Evolutionary conservation across 2,329 filamentous ascomycete species (phyloP), one percentile per base, ranked within the genome.

Genomic region (Sclerotinia spermophila): DNA sequence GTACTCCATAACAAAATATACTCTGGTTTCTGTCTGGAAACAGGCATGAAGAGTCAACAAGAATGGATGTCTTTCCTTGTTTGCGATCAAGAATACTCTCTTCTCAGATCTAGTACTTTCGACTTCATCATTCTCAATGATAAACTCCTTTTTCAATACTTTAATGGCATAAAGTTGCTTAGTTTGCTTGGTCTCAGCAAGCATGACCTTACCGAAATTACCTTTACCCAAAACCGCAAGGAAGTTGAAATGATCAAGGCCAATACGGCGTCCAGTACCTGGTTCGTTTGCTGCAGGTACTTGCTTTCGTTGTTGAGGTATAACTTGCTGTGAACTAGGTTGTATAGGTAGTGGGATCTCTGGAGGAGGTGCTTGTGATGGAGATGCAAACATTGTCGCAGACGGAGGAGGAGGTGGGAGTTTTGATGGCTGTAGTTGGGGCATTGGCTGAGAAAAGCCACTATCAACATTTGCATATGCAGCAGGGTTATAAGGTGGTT

Each of bases 1-100:
- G 80, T 99, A 99, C 83, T 99, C 96, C 95, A 98, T 98, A 74
- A 99, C 96, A 79, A 99, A 99, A 84, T 99, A 99, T 33, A 99
- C 94, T 76, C 96, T 87, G 10, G 96, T 99, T 81, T 99, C 96
- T 0, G 96, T 99, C 83, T 99, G 96, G 87, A 99, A 99, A 83
- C 96, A 99, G 68, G 96, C 96, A 80, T 99, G 96, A 53, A 99
- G 84, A 79, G 92, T 99, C 64, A 96, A 90, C 75, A 99, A 82
- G 87, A 99, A 99, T 0, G 96, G 96, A 79, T 99, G 96, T 21
- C 93, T 90, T 80, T 98, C 96, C 80, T 97, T 94, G 84, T 99
- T 99, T 45, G 96, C 96, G 79, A 99, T 92, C 80, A 99, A 81
- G 83, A 98, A 97, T 24, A 99, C 96, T 74, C 96, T 88, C 87